A percentile compares a stretch with the other conserved stretches of the same genome.
phyloP scores from a whole-genome alignment of 2,329 filamentous ascomycete genomes.

The Botryotinia narcissicola region DNA sequence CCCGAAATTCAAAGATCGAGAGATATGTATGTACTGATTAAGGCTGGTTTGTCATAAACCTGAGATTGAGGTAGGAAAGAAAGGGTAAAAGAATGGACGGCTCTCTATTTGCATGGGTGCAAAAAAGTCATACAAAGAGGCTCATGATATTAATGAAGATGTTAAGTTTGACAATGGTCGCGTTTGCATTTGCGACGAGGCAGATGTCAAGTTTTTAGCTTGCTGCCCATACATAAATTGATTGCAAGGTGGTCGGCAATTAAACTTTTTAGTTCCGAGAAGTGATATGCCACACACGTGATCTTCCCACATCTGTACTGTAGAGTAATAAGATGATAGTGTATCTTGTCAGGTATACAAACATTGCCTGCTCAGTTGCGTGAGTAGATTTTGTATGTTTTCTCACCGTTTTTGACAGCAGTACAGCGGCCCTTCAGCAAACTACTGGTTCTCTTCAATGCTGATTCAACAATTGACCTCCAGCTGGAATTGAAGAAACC shows the following conservation, averaged over 20 bases:
- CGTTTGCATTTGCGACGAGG: constrained; percentile 12
- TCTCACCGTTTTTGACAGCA: not conserved
- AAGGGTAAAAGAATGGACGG: constrained; percentile 20
- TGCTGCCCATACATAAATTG: not conserved
- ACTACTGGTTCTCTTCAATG: not conserved
- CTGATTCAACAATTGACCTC: not conserved
- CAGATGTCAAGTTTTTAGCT: constrained; percentile 14
- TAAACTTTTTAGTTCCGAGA: constrained; percentile 16
- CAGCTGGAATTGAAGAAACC: too few relatives aligned
- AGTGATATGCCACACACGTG: not conserved
- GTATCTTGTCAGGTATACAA: not conserved
- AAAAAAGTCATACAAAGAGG: constrained; percentile 14
- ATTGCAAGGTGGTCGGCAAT: constrained; percentile 18
- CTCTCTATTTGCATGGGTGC: constrained; percentile 14
- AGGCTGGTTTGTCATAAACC: not conserved
- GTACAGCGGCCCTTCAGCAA: not conserved
- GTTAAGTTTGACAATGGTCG: constrained; percentile 8
- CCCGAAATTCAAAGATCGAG: not conserved
- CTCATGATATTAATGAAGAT: constrained; percentile 12
- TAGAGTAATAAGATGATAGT: not conserved
- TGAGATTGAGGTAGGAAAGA: constrained; percentile 4
- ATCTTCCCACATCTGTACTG: not conserved
- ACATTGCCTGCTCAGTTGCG: not conserved
- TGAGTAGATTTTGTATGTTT: not conserved
- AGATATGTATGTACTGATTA: not conserved